These are phyloP conservation scores for Erysimum cheiri DNA, from an alignment of 441 rosid species.

Conservation along the genomic window DNA sequence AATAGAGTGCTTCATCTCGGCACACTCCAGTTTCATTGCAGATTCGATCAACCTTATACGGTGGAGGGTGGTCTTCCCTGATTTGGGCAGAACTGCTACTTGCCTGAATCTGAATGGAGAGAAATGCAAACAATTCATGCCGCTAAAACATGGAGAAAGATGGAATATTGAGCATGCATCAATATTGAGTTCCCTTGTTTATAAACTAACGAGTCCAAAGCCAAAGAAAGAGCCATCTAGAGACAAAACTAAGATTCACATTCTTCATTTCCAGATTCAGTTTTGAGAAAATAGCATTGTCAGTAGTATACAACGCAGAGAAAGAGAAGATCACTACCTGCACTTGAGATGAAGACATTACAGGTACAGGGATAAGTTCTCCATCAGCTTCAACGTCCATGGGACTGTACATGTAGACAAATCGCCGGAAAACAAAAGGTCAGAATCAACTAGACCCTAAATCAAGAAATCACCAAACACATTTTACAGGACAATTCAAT, in stretches of 20 bases:
- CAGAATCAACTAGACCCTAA: not conserved
- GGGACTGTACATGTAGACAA: slow-evolving; percentile 3
- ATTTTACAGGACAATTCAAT: not conserved
- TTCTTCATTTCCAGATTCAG: not conserved
- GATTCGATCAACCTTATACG: not conserved
- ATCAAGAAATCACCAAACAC: not conserved
- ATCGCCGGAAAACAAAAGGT: not conserved
- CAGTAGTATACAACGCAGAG: not conserved
- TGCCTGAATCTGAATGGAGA: slow-evolving; percentile 3
- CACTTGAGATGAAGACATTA: not conserved
- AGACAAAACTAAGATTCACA: not conserved
- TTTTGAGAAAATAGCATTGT: not conserved
- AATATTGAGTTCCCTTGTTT: not conserved
- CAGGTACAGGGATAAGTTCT: not conserved
- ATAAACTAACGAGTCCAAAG: not conserved
- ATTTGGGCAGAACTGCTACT: not conserved
- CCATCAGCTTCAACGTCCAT: not conserved
- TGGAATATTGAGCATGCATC: no score
- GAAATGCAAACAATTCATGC: not conserved
- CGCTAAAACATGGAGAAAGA: not conserved
- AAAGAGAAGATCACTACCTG: slow-evolving; percentile 5
- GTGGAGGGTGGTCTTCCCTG: not conserved
- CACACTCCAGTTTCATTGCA: not conserved
- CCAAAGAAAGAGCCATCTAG: not conserved
- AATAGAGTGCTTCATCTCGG: slow-evolving; percentile 12